Evolutionary conservation across 129 eudicot species (phyloP).

Genomic region (Artemisia argyi): DNA sequence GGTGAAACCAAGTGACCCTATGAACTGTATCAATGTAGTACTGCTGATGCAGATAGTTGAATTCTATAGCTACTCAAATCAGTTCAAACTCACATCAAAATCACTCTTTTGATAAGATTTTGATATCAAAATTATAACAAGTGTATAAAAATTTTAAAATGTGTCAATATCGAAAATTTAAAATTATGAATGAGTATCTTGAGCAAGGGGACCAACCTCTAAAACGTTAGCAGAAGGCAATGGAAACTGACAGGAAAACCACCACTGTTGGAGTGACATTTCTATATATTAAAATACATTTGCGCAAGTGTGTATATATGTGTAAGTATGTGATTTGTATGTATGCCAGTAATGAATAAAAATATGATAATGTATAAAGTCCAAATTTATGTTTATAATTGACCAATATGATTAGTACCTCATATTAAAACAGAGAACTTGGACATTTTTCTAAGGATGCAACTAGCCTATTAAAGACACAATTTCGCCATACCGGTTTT

Average conservation of each 20-base stretch:
- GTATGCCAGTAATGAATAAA: slow-evolving; percentile 3
- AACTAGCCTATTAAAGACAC: slow-evolving; percentile 38
- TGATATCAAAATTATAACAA: not conserved
- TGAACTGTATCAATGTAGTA: not conserved
- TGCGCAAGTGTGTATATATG: slow-evolving; percentile 25
- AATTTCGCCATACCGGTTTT: slow-evolving; percentile 52
- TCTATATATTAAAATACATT: slow-evolving; percentile 20
- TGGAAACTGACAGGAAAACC: slow-evolving; percentile 59
- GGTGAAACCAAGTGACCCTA: slow-evolving; percentile 16
- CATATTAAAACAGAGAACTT: slow-evolving; percentile 50
- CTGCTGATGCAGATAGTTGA: slow-evolving; percentile 8
- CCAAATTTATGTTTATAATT: slow-evolving; percentile 30
- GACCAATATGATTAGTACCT: slow-evolving; percentile 40
- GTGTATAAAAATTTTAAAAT: not conserved
- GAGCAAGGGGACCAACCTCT: slow-evolving; percentile 41
- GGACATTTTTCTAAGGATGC: slow-evolving; percentile 54
- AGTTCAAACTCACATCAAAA: not conserved
- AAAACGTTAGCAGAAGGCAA: slow-evolving; percentile 51
- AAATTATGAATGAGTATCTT: no score
- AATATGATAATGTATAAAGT: slow-evolving; percentile 24
- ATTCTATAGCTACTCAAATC: no score
- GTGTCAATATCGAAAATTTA: no score
- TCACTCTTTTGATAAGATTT: not conserved
- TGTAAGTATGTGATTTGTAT: slow-evolving; percentile 13
- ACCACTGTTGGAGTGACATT: slow-evolving; percentile 35